Base-by-base conservation (phyloP, 495 filamentous ascomycete genomes). In the Parmelia sp. region DNA sequence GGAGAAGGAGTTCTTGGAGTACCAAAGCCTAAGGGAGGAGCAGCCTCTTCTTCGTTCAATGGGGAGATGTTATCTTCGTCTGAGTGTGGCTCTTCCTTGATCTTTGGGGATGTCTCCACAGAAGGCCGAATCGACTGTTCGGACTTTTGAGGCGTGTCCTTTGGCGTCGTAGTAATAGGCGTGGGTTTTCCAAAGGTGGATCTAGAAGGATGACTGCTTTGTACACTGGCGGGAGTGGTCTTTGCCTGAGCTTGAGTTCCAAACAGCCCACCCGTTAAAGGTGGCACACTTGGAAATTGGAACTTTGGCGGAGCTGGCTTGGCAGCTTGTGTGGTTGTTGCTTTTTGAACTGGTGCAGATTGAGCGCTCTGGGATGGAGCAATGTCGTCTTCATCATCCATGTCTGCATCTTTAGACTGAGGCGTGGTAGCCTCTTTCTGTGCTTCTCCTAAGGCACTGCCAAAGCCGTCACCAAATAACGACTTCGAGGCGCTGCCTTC, bases 401-500 rank as follows among this genome's bases (percentile, higher is more conserved):
- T 87, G 56, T 84, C 82, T 33, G 83, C 76, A 55, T 90, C 88
- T 69, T 84, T 82, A 14, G 79, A 77, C 29, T 78, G 77, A 47
- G 82, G 71, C 19, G 75, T 74, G 17, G 72, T 69, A 17, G 77
- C 73, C 6, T 71, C 64, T 69, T 82, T 81, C 10, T 75, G 61
- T 2, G 79, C 61, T 49, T 81, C 78, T 9, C 71, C 77, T 42
- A 88, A 75, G 11, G 78, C 70, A 64, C 77, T 74, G 10, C 78
- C 76, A 71, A 92, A 88, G 15, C 74, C 78, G 17, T 77, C 70
- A 19, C 80, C 84, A 67, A 91, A 88, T 62, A 84, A 74, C 35
- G 78, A 82, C 21, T 70, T 75, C 40, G 72, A 71, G 12, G 67
- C 67, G 57, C 71, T 64, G 19, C 75, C 76, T 17, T 73, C 67